Base-by-base conservation (phyloP, 805 yeast species). In the Helenozyma baotianmanensis region DNA sequence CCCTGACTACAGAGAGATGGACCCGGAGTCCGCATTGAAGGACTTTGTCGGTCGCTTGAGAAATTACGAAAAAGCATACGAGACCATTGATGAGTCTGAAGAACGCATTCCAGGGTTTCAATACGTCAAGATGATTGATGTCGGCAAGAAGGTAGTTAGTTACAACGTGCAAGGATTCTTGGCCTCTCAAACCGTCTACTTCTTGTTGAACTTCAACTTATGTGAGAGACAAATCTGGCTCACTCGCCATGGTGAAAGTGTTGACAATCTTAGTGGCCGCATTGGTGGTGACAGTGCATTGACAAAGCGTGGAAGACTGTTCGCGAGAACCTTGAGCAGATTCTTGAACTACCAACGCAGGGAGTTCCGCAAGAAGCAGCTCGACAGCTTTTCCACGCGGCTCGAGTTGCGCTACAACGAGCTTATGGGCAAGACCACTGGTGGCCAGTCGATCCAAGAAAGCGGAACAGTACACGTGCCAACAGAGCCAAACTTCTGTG, bases 81-180 rank as follows among this genome's bases (percentile, higher is more conserved):
- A 92, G 57, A 82, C 96, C 1, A 81, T 90, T 23, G 95, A 83
- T 43, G 94, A 85, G 27, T 74, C 68, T 13, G 90, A 82, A 47
- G 90, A 82, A 51, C 76, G 74, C 35, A 64, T 82, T 24, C 49
- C 50, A 2, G 75, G 76, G 10, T 79, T 78, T 48, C 96, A 86
- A 54, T 92, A 88, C 50, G 85, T 89, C 44, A 88, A 90, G 58
- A 88, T 90, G 95, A 87, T 90, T 36, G 90, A 90, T 56, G 97
- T 89, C 9, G 97, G 98, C 6, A 79, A 85, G 50, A 92, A 90
- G 56, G 87, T 90, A 24, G 94, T 90, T 33, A 86, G 96, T 21
- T 89, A 82, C 56, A 87, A 89, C 52, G 84, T 90, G 36, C 85
- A 85, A 50, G 80, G 80, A 0, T 92, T 87, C 51, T 64, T 90